phyloP scores from a whole-genome alignment of 1,284 basidiomycete species.

The Boletus hoseneyae region DNA sequence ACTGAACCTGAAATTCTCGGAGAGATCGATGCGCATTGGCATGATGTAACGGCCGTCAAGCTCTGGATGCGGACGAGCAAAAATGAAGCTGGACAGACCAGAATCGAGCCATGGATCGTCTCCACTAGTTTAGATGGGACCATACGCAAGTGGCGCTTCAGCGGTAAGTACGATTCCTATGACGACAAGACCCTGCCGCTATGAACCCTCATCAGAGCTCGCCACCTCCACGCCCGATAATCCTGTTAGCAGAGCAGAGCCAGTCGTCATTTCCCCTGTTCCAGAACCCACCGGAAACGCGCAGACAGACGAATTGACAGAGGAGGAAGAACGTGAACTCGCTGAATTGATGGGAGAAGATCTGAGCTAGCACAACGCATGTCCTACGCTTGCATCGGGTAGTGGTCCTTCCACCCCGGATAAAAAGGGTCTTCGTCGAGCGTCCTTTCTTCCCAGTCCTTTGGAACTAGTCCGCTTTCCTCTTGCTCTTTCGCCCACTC shows the following conservation, averaged over 20 bases:
- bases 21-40: constrained; percentile 81
- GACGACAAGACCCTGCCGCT: background rate
- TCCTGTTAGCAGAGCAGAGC: constrained; percentile 23
- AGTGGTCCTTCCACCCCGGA: constrained; percentile 40
- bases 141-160: constrained; percentile 75
- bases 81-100: constrained; percentile 42
- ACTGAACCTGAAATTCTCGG: constrained; percentile 65
- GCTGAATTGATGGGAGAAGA: constrained; percentile 72
- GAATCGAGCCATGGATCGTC: constrained; percentile 72
- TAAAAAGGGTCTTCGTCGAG: constrained; percentile 49
- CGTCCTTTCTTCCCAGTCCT: constrained; percentile 45
- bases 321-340: constrained; percentile 78
- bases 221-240: constrained; percentile 42
- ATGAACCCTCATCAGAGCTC: constrained; percentile 40
- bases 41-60: constrained; percentile 73
- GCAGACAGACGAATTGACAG: constrained; percentile 46
- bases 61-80: constrained; percentile 61
- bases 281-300: constrained; percentile 20
- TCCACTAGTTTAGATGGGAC: constrained; percentile 84
- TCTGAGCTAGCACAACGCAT: constrained; percentile 13
- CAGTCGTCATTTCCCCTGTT: constrained; percentile 22
- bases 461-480: constrained; percentile 41
- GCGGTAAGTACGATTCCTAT: constrained; percentile 45
- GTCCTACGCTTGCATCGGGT: constrained; percentile 17
- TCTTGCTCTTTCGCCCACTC: constrained; percentile 47